Percentiles rank a stretch among this genome's conserved stretches.
Evolutionary conservation across 306 rosid species (phyloP).

Genomic region (Sphenostylis stenocarpa): DNA sequence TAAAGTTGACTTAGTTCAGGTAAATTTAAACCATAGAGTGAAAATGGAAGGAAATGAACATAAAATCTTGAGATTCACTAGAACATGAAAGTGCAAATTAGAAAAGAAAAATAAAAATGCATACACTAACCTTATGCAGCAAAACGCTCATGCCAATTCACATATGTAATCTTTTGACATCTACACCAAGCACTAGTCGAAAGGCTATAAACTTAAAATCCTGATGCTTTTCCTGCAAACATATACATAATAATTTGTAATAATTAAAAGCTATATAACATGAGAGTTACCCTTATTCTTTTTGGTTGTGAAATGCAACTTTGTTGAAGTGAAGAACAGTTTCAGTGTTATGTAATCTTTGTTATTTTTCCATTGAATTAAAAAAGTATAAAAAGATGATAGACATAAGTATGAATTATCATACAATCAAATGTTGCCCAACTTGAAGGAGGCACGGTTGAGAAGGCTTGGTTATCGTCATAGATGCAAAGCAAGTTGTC

Average conservation of each 20-base stretch:
- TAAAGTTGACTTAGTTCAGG: background rate
- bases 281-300: background rate
- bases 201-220: conserved; percentile 7
- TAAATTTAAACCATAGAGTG: conserved; percentile 9
- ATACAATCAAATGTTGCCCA: conserved; percentile 88
- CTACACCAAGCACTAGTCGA: conserved; percentile 31
- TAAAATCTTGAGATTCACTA: background rate
- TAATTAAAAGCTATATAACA: background rate
- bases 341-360: background rate
- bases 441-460: conserved; percentile 45
- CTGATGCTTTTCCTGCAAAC: conserved; percentile 36
- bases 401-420: conserved; percentile 16
- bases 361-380: background rate
- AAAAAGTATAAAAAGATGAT: background rate
- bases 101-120: conserved; percentile 5
- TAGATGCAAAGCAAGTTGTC: conserved; percentile 16
- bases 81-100: background rate
- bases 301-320: background rate
- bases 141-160: background rate
- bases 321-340: conserved; percentile 3
- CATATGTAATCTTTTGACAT: conserved; percentile 30
- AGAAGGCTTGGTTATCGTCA: conserved; percentile 40
- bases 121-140: conserved; percentile 21
- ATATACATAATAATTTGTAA: background rate
- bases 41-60: background rate